A percentile compares a stretch with the other conserved stretches of the same genome.
Conservation (phyloP, 2,329 filamentous ascomycete species). For the Penicillium sp. region DNA sequence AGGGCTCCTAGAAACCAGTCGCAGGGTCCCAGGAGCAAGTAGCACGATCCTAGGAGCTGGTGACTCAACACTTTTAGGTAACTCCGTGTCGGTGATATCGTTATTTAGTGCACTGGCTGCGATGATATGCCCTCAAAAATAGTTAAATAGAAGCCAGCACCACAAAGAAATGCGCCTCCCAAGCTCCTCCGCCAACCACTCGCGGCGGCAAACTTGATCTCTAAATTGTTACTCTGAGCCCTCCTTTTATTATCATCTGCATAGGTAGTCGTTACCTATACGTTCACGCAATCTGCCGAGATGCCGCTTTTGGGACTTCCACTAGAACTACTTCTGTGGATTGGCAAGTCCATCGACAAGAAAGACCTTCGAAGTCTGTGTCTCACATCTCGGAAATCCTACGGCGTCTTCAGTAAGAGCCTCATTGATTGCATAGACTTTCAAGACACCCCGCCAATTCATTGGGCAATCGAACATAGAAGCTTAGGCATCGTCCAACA, state of each 20-base stretch:
- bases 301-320: constrained; percentile 1
- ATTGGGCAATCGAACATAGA: constrained; percentile 1
- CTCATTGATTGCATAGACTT: background rate
- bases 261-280: background rate
- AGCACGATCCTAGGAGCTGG: background rate
- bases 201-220: background rate
- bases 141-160: background rate
- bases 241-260: background rate
- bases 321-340: background rate
- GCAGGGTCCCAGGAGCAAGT: no score
- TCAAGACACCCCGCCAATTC: background rate
- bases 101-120: no score
- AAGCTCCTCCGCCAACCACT: background rate
- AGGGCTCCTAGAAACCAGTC: background rate
- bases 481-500: background rate
- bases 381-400: background rate
- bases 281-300: background rate
- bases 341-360: background rate
- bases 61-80: background rate
- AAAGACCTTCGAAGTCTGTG: background rate
- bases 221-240: background rate
- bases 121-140: background rate
- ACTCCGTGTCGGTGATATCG: no score
- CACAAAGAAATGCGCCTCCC: background rate
- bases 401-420: background rate